Base-by-base conservation (phyloP, 228 moss, liverwort and hornwort species). In the Sphagnum fallax region DNA sequence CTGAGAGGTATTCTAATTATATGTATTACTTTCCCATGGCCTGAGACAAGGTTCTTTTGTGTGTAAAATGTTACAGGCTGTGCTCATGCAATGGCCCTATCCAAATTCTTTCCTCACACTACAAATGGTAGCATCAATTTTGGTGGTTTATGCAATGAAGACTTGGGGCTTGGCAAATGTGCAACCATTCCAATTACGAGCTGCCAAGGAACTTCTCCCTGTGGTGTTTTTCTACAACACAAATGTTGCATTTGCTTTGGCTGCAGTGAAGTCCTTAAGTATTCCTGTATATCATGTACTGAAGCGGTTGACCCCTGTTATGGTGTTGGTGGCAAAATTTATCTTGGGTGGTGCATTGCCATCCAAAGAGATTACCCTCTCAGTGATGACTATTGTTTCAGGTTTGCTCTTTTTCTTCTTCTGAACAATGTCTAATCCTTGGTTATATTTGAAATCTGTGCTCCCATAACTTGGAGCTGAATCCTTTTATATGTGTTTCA, bases 201-300 rank as follows among this genome's bases (percentile, higher is more conserved):
- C 86, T 74, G 86, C 86, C 0, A 76, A 32, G 51, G 78, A 71
- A n/a, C 83, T 87, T 52, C 67, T 87, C 63, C 86, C 83, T 50
- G 78, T 87, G 53, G 86, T 87, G 48, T 87, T 87, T 60, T 87
- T 87, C 60, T 87, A 87, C 76, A 87, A 87, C 66, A 82, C 86
- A 48, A 87, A 87, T 60, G 86, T 87, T 48, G 86, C 80, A 11
- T 87, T 87, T 74, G 86, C 83, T 66, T 83, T 87, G 69, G 83
- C 83, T 52, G 86, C 86, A 73, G 86, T 87, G 74, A 76, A 80
- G 60, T 76, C 80, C 47, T 62, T 87, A 67, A 87, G 86, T 66
- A 83, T 87, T 71, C 86, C 86, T 53, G 86, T 87, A 66, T 87
- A 87, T 68, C 86, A 87, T 74, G 86, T 87, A 61, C 74, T 87